Percentiles rank a stretch among this genome's conserved stretches.
phyloP scores from a whole-genome alignment of 2,329 filamentous ascomycete species.

The Ascomycota sp. region DNA sequence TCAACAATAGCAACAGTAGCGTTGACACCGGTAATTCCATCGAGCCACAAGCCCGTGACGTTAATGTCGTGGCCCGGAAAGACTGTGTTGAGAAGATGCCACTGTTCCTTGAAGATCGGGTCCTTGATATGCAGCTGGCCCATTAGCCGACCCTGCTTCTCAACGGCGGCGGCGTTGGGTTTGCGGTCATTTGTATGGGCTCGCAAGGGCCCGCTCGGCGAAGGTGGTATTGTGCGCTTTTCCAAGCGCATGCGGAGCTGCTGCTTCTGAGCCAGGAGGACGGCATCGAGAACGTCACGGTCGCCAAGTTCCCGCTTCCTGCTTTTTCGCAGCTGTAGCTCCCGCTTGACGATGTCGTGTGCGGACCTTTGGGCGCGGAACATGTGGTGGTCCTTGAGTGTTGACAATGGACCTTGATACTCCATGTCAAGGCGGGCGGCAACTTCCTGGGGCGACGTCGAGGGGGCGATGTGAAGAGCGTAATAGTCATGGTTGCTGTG shows the following conservation, averaged over 20 bases:
- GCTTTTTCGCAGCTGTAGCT: constrained; percentile 31
- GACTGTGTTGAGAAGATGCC: constrained; percentile 77
- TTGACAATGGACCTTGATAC: constrained; percentile 64
- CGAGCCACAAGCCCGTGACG: constrained; percentile 80
- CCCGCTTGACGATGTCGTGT: constrained; percentile 35
- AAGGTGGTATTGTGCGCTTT: constrained; percentile 27
- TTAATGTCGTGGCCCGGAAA: constrained; percentile 83
- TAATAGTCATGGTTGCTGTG: constrained; percentile 81
- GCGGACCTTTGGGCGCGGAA: constrained; percentile 53
- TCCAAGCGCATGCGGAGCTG: constrained; percentile 27
- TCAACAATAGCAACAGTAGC: constrained; percentile 87
- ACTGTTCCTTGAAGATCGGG: constrained; percentile 84
- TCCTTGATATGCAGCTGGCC: constrained; percentile 56
- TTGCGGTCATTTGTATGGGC: too few relatives aligned
- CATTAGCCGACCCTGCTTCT: constrained; percentile 39
- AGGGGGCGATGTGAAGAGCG: constrained; percentile 59
- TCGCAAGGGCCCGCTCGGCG: too few relatives aligned
- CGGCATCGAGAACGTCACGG: constrained; percentile 44
- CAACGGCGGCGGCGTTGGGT: constrained; percentile 25
- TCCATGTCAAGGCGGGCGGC: constrained; percentile 53
- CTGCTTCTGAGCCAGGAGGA: constrained; percentile 66
- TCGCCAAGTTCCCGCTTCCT: constrained; percentile 37
- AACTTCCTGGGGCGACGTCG: constrained; percentile 44
- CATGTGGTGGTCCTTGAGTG: constrained; percentile 63
- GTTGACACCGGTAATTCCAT: constrained; percentile 77